A percentile compares a stretch with the other conserved stretches of the same genome.
Conservation (phyloP, 805 yeast genomes). For the Peterozyma toletana region DNA sequence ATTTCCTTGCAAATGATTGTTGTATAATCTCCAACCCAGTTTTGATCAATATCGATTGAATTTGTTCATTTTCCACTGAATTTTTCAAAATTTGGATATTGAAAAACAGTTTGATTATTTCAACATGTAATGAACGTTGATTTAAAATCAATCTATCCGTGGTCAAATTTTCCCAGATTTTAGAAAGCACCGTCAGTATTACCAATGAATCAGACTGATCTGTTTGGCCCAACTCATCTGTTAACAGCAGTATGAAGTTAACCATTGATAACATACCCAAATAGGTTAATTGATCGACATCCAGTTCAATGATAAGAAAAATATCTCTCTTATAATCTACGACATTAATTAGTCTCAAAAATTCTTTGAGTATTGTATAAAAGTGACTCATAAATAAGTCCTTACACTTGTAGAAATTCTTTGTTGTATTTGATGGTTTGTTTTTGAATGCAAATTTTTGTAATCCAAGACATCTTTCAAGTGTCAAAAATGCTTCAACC, state of each 20-base stretch:
- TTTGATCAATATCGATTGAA: slow-evolving; percentile 20
- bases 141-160: slow-evolving; percentile 55
- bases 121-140: slow-evolving; percentile 57
- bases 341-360: neutral
- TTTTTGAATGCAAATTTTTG: slow-evolving; percentile 12
- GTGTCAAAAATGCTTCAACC: slow-evolving; percentile 10
- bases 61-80: slow-evolving; percentile 23
- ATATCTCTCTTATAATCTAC: neutral
- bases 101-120: slow-evolving; percentile 44
- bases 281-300: neutral
- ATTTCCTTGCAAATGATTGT: slow-evolving; percentile 55
- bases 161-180: slow-evolving; percentile 53
- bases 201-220: slow-evolving; percentile 9
- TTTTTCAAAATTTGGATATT: slow-evolving; percentile 30
- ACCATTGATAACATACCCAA: slow-evolving; percentile 14
- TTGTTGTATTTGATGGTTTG: slow-evolving; percentile 14
- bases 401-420: slow-evolving; percentile 33
- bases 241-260: slow-evolving; percentile 6
- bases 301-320: slow-evolving; percentile 1
- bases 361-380: slow-evolving; percentile 8
- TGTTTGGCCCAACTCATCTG: slow-evolving; percentile 6
- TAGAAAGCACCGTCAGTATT: slow-evolving; percentile 26
- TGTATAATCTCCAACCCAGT: slow-evolving; percentile 37
- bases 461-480: slow-evolving; percentile 16
- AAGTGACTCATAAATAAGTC: slow-evolving; percentile 30